Base-by-base conservation (phyloP, 139 green algal genomes). In the Chloropicon primus region DNA sequence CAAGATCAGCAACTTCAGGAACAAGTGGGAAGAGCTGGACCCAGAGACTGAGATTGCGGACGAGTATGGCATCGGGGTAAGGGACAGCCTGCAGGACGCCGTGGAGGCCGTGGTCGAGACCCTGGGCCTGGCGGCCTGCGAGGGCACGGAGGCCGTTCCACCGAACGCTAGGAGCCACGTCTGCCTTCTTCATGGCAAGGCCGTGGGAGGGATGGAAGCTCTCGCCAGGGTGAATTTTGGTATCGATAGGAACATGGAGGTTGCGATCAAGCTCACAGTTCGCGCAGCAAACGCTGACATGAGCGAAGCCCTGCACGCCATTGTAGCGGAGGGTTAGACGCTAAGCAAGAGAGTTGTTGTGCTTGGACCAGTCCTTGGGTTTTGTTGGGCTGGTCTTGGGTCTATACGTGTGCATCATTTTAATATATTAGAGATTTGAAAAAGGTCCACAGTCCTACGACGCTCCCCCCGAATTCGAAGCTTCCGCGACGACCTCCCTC, bases 231-330 rank as follows among this genome's bases (percentile, higher is more conserved):
- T 98, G 76, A 89, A 80, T 2, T 96, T 99, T 85, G 95, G 95
- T 73, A 94, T 99, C 24, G 93, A 97, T 75, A 79, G 83, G 0
- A 24, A 41, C 27, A 87, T 88, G 71, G 86, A 94, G 71, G 96
- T 99, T 24, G 96, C 95, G 22, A 98, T 99, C 94, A 97, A 98
- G 86, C 82, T 99, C 24, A 87, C 91, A 26, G 91, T 89, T n/a
- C 85, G 96, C 24, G 88, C 87, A 24, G 90, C 96, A 10, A 75
- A 10, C 25, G 10, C 10, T 5, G 72, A 75, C 24, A 17, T 28
- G 5, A 28, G 25, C 24, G 72, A 27, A 17, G 5, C 72, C 5
- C 24, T 75, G 25, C 72, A 75, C 21, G 72, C 25, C 25, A 75
- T 75, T 17, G 26, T 75, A 24, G 25, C 72, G 72, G 72, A 75